A percentile compares a stretch with the other conserved stretches of the same genome.
phyloP scores from a whole-genome alignment of 2,329 filamentous ascomycete genomes.

The Phialophora chinensis region DNA sequence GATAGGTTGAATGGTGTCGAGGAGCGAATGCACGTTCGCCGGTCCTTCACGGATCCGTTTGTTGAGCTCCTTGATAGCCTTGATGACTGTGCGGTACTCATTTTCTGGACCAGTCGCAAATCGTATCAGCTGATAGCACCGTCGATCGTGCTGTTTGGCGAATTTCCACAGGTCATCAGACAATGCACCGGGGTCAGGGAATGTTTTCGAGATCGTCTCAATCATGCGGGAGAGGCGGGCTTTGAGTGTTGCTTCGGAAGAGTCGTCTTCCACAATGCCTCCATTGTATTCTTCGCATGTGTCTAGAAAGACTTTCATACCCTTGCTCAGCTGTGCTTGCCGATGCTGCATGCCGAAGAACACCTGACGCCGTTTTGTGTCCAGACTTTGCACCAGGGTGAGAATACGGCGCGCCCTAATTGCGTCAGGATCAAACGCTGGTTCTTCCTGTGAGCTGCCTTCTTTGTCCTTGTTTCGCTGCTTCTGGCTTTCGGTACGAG shows the following conservation, averaged over 20 bases:
- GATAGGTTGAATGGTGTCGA: constrained; percentile 81
- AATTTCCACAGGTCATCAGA: constrained; percentile 85
- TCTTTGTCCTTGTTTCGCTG: constrained; percentile 54
- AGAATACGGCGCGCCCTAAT: constrained; percentile 85
- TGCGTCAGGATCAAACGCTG: constrained; percentile 56
- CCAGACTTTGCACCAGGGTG: constrained; percentile 77
- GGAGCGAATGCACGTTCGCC: constrained; percentile 55
- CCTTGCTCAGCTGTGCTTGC: constrained; percentile 75
- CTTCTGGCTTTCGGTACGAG: constrained; percentile 54
- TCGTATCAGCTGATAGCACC: constrained; percentile 85
- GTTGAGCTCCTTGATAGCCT: constrained; percentile 86
- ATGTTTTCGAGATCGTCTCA: constrained; percentile 72
- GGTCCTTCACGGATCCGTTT: constrained; percentile 75
- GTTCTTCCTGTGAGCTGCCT: constrained; percentile 46
- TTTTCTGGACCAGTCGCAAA: constrained; percentile 84
- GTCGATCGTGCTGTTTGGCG: constrained; percentile 86
- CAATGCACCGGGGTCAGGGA: constrained; percentile 76
- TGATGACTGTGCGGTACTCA: constrained; percentile 89
- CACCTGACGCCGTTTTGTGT: constrained; percentile 78
- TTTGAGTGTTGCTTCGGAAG: constrained; percentile 69
- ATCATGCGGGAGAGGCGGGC: constrained; percentile 74
- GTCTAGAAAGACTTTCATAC: constrained; percentile 76
- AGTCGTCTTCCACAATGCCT: constrained; percentile 75
- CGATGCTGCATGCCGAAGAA: constrained; percentile 86
- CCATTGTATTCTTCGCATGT: constrained; percentile 91